phyloP scores from a whole-genome alignment of 164 flowering plant genomes.

The Magnolia sinica region DNA sequence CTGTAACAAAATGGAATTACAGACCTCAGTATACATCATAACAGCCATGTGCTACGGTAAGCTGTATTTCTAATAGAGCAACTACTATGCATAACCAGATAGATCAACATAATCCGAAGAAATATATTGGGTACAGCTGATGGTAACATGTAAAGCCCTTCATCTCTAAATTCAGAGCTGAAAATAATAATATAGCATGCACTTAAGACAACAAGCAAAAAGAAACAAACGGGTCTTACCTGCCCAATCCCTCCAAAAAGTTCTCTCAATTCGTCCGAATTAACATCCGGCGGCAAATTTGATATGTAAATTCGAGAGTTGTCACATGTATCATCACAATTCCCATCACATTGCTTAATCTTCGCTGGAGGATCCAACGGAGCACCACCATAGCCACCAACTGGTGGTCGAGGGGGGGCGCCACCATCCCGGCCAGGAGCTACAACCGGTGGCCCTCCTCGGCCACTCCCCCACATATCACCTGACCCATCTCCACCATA shows the following conservation, averaged over 20 bases:
- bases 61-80: too few relatives aligned
- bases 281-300: conserved; percentile 95
- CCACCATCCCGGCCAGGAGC: conserved; percentile 35
- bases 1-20: too few relatives aligned
- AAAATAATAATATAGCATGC: too few relatives aligned
- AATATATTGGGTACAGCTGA: too few relatives aligned
- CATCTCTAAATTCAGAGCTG: too few relatives aligned
- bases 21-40: too few relatives aligned
- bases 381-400: conserved; percentile 46
- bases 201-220: neutral
- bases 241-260: conserved; percentile 99
- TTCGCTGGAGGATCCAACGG: conserved; percentile 44
- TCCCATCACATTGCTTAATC: conserved; percentile 92
- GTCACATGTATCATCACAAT: conserved; percentile 83
- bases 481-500: conserved; percentile 3
- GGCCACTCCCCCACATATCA: neutral
- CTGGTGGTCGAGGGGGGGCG: conserved; percentile 24
- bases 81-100: too few relatives aligned
- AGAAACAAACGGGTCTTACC: conserved; percentile 34
- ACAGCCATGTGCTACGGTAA: too few relatives aligned
- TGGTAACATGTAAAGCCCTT: too few relatives aligned
- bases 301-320: conserved; percentile 93
- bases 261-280: conserved; percentile 74
- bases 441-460: conserved; percentile 45
- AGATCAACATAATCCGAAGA: too few relatives aligned